Base-by-base conservation (phyloP, 495 filamentous ascomycete species). In the Hypoxylon fuscum region DNA sequence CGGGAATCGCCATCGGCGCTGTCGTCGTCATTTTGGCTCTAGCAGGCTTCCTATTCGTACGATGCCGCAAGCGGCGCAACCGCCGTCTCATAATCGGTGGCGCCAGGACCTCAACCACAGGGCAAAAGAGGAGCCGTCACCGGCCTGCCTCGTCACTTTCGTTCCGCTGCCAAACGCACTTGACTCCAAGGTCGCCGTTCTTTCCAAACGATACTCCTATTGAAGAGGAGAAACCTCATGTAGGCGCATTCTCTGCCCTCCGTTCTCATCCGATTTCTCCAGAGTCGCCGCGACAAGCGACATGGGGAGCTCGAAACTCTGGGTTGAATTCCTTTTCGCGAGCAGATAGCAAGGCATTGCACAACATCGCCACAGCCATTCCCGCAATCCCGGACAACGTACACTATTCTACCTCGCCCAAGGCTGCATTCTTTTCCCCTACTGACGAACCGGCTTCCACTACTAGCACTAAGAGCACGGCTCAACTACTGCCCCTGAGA, bases 91-190 rank as follows among this genome's bases (percentile, higher is more conserved):
- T 69, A 14, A 66, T 70, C 45, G 70, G 66, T 25, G 68, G 59
- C 37, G 60, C 70, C 32, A 66, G 53, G 25, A 34, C 57, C 37
- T 69, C 50, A 3, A 14, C 52, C 21, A 42, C 55, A 44, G 35
- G 55, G 32, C 49, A 55, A 22, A 71, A 63, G 45, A 51, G 46
- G 10, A 51, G 65, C 15, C 63, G 68, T 14, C 68, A 67, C 42
- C 72, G 71, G 1, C 74, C 70, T 32, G 60, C 67, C 25, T 81
- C 79, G 1, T 72, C 76, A 11, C 66, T 79, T 25, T 81, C 78
- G 7, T 82, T 82, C 66, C 76, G 78, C 57, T 82, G 79, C 69
- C 77, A 79, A 55, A 77, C 79, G 1, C 75, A 77, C 58, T 59
- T 79, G 44, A 68, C 70, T 17, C 78, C 79, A 1, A 69, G 61